Evolutionary conservation across 2,329 filamentous ascomycete genomes (phyloP), one percentile per base, ranked within the genome.

Genomic region (Bipolaris cookei): DNA sequence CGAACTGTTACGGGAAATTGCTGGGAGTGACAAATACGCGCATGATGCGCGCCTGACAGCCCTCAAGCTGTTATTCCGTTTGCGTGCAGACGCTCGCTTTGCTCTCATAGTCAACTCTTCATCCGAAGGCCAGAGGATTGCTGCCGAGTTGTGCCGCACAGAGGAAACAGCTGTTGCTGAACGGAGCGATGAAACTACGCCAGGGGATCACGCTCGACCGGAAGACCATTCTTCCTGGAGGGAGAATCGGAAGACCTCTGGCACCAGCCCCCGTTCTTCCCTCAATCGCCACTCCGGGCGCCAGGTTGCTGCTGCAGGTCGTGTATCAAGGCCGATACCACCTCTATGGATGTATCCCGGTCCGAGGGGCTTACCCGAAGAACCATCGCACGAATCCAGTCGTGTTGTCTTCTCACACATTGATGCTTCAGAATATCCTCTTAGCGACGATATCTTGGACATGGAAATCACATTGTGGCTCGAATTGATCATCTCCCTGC

Each of bases 41-140:
- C 72, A 65, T 41, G 76, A 78, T 63, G 76, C 76, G 32, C 71
- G 76, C 4, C 64, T 78, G 42, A 72, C 72, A 13, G 72, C 75
- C 5, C 64, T 78, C 8, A 76, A 75, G 51, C 62, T 77, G 41
- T 80, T 97, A 2, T 94, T 96, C 72, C 87, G 93, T 41, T 79
- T 97, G 28, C 86, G 93, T 56, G 91, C 92, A 20, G 92, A 97
- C 75, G 91, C 90, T 72, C 86, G 89, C 8, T 86, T 93, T 63
- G 85, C 88, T 42, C 84, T 97, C 3, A 91, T 89, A 56, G 80
- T 97, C 51, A 87, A 87, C 6, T 78, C 85, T 32, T 84, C 86
- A 28, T 86, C 89, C 1, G 91, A 96, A 71, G 89, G 87, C 25
- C 86, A 89, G 62, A 86, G 86, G 51, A 80, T 97, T 21, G 91